phyloP scores from a whole-genome alignment of 2,329 filamentous ascomycete genomes.

The Didymella arachidicola region DNA sequence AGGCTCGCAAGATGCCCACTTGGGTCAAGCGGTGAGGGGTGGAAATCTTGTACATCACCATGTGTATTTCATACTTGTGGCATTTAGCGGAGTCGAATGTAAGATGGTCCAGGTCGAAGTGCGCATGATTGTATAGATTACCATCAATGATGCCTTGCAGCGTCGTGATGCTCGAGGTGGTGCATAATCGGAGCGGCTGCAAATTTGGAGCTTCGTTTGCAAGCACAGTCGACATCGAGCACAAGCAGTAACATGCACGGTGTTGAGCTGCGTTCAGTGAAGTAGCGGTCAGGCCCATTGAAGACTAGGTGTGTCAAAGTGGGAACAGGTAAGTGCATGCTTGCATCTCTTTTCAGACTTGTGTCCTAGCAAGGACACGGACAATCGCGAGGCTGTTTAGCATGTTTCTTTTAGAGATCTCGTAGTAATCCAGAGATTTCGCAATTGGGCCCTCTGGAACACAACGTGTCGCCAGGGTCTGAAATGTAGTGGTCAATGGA shows the following conservation, averaged over 20 bases:
- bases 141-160: background rate
- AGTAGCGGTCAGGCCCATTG: background rate
- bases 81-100: slow-evolving; percentile 28
- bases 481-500: background rate
- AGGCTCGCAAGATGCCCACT: slow-evolving; percentile 96
- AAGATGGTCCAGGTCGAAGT: slow-evolving; percentile 11
- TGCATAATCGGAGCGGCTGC: background rate
- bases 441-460: background rate
- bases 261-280: background rate
- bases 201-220: background rate
- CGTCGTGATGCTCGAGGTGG: background rate
- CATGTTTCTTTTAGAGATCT: background rate
- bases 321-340: background rate
- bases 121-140: background rate
- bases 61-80: slow-evolving; percentile 25
- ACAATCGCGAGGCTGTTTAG: background rate
- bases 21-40: slow-evolving; percentile 83
- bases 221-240: background rate
- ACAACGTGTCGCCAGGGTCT: background rate
- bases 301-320: background rate
- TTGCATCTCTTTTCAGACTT: background rate
- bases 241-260: background rate
- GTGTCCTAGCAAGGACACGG: background rate
- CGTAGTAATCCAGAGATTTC: background rate
- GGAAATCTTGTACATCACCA: slow-evolving; percentile 32